Evolutionary conservation across 768 basidiomycete genomes (phyloP).

Genomic region (Amanita polypyramis): DNA sequence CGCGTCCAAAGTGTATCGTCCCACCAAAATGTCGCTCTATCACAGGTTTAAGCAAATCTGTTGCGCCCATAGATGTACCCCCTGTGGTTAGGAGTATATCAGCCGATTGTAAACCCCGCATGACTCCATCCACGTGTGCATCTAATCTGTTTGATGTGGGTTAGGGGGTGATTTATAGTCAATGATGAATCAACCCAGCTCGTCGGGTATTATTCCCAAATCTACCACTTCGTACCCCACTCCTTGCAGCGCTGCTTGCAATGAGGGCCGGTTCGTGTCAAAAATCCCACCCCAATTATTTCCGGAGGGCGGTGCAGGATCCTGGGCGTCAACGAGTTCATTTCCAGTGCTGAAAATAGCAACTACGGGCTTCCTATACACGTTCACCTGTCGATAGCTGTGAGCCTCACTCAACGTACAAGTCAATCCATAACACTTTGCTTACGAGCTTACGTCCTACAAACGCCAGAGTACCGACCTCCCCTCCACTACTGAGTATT

Average conservation of each 20-base stretch:
- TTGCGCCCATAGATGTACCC: conserved; percentile 87
- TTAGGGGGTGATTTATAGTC: background rate
- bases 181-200: conserved; percentile 30
- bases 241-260: conserved; percentile 57
- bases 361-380: conserved; percentile 62
- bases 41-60: conserved; percentile 79
- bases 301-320: conserved; percentile 19
- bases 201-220: conserved; percentile 70
- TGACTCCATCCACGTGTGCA: conserved; percentile 48
- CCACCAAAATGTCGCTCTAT: conserved; percentile 73
- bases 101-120: conserved; percentile 44
- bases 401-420: background rate
- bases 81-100: conserved; percentile 81
- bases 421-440: conserved; percentile 6
- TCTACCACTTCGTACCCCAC: conserved; percentile 73
- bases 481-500: conserved; percentile 61
- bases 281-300: conserved; percentile 61
- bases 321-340: conserved; percentile 60
- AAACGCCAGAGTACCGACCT: conserved; percentile 75
- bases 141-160: conserved; percentile 29
- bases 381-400: conserved; percentile 40
- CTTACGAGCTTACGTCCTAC: conserved; percentile 62
- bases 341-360: conserved; percentile 83
- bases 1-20: conserved; percentile 77
- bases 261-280: conserved; percentile 81